Base-by-base conservation (phyloP, 2,329 filamentous ascomycete genomes). In the Arthrinium phaeospermum region DNA sequence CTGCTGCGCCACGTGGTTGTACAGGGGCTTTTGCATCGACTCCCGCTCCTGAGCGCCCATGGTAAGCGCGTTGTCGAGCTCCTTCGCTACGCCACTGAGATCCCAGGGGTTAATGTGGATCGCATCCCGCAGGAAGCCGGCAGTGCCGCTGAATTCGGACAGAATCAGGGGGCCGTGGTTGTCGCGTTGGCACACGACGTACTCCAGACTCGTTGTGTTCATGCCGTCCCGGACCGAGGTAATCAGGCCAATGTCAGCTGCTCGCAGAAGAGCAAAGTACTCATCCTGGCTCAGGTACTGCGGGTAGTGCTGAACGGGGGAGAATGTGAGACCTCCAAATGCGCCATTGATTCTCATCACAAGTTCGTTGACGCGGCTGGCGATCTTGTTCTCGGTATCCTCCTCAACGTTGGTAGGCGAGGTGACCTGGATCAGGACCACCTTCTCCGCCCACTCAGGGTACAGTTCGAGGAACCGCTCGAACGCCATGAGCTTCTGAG, bases 31-130 rank as follows among this genome's bases (percentile, higher is more conserved):
- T 79, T 98, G 94, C 85, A 94, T 93, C 30, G 87, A 84, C 76
- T 87, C 83, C 74, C 93, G 93, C 76, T 91, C 87, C 13, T 90
- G 88, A 1, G 87, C 82, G 0, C 90, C 85, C 93, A 97, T 96
- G 37, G 89, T 92, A 73, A 98, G 87, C 5, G 95, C 96, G 70
- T 91, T 85, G 79, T 97, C 90, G 80, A 98, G 95, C 75, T 94
- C 91, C 70, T 92, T 90, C 5, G 95, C 95, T 19, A 98, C 95
- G 47, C 93, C 94, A 37, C 89, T 91, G 71, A 96, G 88, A 80
- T 98, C 95, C 94, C 95, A 98, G 1, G 96, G 96, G 83, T 98
- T 98, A 86, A 98, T 98, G 82, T 97, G 94, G 74, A 98, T 95
- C 45, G 96, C 96, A 78, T 93, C 93, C 74, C 90, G 90, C 49